Evolutionary conservation across 148 eudicot species (phyloP).

Genomic region (Heliamphora exappendiculata): DNA sequence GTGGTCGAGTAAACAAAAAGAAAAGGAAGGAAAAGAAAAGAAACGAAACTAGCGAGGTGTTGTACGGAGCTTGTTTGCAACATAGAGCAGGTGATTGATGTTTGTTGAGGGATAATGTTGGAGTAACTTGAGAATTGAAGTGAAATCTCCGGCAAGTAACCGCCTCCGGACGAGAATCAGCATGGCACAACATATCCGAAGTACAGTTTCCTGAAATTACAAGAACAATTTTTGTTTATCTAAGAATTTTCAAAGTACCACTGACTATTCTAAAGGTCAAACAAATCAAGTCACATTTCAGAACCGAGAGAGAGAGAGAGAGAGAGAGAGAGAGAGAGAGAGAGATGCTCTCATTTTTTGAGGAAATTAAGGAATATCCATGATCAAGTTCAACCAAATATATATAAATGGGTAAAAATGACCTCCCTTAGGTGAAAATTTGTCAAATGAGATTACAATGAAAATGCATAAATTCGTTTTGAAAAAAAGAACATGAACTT

Average conservation of each 20-base stretch:
- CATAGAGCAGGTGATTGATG: conserved; percentile 83
- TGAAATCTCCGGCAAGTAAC: conserved; percentile 92
- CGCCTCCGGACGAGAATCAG: conserved; percentile 80
- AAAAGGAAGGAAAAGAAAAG: not conserved
- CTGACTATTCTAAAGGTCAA: no score
- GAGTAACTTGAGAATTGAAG: conserved; percentile 84
- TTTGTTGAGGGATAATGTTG: conserved; percentile 91
- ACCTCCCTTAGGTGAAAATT: not conserved
- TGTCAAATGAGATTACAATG: not conserved
- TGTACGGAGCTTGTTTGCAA: conserved; percentile 78
- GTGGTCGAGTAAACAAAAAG: not conserved
- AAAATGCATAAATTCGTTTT: not conserved
- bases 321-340: no score
- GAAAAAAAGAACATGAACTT: conserved; percentile 15
- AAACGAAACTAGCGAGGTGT: conserved; percentile 29
- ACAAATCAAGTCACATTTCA: no score
- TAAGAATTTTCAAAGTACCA: no score
- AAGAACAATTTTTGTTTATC: no score
- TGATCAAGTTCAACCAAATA: no score
- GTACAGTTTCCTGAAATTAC: conserved; percentile 66
- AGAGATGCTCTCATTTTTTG: no score
- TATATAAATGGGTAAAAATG: no score
- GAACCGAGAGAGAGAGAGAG: no score
- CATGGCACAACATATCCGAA: conserved; percentile 96
- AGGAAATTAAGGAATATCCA: no score